These are phyloP conservation scores for Yarrowia porcina DNA, from an alignment of 805 yeast species.

Conservation along the genomic window DNA sequence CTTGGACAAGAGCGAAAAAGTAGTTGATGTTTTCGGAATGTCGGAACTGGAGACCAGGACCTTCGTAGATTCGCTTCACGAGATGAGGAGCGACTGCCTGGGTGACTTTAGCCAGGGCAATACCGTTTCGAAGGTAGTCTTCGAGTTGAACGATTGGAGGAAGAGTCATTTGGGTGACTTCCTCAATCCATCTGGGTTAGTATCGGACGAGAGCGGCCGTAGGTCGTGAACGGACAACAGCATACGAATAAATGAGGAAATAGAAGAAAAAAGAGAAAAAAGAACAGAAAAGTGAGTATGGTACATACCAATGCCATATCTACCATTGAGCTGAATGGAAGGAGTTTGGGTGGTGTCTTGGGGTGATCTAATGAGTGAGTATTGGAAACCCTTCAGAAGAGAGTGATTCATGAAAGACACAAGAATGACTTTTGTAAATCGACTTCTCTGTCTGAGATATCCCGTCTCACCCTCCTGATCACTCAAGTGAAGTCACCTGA, in stretches of 20 bases:
- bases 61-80: slow-evolving; percentile 53
- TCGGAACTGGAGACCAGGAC: slow-evolving; percentile 70
- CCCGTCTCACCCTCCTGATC: no score
- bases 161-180: slow-evolving; percentile 54
- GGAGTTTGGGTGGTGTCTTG: no score
- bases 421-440: no score
- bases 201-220: neutral
- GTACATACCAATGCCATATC: no score
- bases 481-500: no score
- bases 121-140: slow-evolving; percentile 77
- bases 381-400: no score
- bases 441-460: no score
- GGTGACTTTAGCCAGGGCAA: slow-evolving; percentile 74
- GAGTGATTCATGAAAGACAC: no score
- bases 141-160: slow-evolving; percentile 59
- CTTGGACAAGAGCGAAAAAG: slow-evolving; percentile 65
- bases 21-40: slow-evolving; percentile 90
- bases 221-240: neutral
- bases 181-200: slow-evolving; percentile 58
- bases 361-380: no score
- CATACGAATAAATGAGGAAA: neutral
- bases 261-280: neutral
- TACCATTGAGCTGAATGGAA: no score
- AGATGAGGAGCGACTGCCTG: slow-evolving; percentile 65
- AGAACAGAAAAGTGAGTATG: no score